These are phyloP conservation scores for Lyophyllum semitale DNA, from an alignment of 768 basidiomycete genomes.

Conservation along the genomic window DNA sequence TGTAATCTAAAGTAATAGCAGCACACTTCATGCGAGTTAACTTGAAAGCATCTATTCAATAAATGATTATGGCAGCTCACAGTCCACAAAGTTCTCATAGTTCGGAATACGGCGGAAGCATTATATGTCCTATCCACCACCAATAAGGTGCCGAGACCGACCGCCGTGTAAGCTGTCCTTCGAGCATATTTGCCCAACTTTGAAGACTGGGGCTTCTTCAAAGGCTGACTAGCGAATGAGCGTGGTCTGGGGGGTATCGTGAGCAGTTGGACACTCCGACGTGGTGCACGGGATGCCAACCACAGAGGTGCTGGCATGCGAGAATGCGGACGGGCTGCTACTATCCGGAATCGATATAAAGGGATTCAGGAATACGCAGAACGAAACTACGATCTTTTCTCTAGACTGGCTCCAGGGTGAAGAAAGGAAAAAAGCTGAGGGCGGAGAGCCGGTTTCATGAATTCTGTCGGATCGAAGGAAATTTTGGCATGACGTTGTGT, in stretches of 20 bases:
- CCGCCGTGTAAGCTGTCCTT: constrained; percentile 35
- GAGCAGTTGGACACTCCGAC: neutral
- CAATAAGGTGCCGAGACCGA: constrained; percentile 44
- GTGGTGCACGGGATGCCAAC: neutral
- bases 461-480: neutral
- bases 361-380: neutral
- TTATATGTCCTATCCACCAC: constrained; percentile 53
- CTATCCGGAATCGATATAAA: neutral
- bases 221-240: neutral
- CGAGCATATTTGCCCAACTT: constrained; percentile 22
- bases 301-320: constrained; percentile 2
- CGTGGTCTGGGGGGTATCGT: neutral
- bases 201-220: constrained; percentile 3
- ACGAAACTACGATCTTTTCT: neutral
- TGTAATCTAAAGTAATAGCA: constrained; percentile 79
- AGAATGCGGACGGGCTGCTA: neutral
- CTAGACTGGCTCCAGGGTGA: neutral
- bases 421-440: neutral
- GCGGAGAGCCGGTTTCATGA: constrained; percentile 2
- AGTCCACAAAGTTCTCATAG: constrained; percentile 54
- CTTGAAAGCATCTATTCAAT: neutral
- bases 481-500: constrained; percentile 9
- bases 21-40: constrained; percentile 49
- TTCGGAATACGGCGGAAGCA: constrained; percentile 57
- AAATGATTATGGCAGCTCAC: constrained; percentile 28